Base-by-base conservation (phyloP, 1,284 basidiomycete species). In the Ganoderma sinense region DNA sequence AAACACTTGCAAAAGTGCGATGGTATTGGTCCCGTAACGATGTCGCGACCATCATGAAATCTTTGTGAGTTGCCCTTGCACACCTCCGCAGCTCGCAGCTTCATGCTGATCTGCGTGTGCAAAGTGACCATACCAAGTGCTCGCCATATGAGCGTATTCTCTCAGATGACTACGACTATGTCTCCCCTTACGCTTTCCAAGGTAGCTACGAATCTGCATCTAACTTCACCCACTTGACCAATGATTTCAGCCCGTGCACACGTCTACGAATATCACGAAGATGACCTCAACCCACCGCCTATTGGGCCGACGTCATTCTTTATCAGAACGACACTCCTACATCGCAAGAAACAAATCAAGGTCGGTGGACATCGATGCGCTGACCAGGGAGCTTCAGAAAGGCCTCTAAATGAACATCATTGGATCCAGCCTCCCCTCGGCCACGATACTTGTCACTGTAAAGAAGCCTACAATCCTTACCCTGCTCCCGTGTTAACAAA, bases 1-100 rank as follows among this genome's bases (percentile, higher is more conserved):
- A 67, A 4, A 56, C 58, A 1, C 51, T 71, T 7, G 65, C 67
- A 18, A 65, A 73, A 33, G 69, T 74, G 0, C 67, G 59, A 1
- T 75, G 74, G 74, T 74, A 74, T 40, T 74, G 66, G 60, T 74
- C 74, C 0, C 62, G 69, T 2, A 66, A 69, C 51, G 73, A 75
- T 62, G 55, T 71, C 4, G 40, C 36, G 29, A 48, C 40, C 7
- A 40, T 33, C 5, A 26, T 66, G 39, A 67, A 65, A 31, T 62
- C 51, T 36, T 74, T 78, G 69, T 70, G 62, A 72, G 56, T 40
- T 18, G 31, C 11, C 23, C 39, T 13, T 45, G 8, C 10, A 14
- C 41, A 20, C 2, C n/a, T 29, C 11, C 18, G n/a, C 14, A 29
- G 20, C 20, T 16, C 23, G 40, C 39, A 14, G 23, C 13, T 20